A percentile compares a stretch with the other conserved stretches of the same genome.
Evolutionary conservation across 2,329 filamentous ascomycete species (phyloP).

Genomic region (Nannizziopsis barbatae): DNA sequence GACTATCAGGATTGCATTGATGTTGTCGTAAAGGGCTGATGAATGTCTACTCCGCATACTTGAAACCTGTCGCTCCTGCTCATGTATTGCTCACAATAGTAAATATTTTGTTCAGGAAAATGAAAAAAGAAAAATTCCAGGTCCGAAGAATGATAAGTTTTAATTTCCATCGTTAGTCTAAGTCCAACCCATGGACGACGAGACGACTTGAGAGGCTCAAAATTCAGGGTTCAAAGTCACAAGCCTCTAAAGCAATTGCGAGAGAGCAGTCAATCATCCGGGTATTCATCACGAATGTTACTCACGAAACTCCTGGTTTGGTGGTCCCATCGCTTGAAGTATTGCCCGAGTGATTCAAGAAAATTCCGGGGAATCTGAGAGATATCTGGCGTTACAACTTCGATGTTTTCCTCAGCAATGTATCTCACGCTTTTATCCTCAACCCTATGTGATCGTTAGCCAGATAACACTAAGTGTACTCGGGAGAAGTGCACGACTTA

Average conservation of each 20-base stretch:
- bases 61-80: too few species aligned
- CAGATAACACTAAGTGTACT: background rate
- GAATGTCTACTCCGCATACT: too few species aligned
- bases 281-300: slow-evolving; percentile 72
- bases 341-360: slow-evolving; percentile 62
- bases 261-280: slow-evolving; percentile 53
- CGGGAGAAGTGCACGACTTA: slow-evolving; percentile 45
- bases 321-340: slow-evolving; percentile 77
- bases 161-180: too few species aligned
- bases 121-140: too few species aligned
- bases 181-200: too few species aligned
- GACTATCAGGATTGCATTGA: slow-evolving; percentile 66
- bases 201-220: too few species aligned
- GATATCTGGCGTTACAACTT: slow-evolving; percentile 45
- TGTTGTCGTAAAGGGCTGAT: slow-evolving; percentile 47
- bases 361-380: slow-evolving; percentile 42
- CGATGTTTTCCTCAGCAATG: slow-evolving; percentile 71
- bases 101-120: too few species aligned
- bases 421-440: slow-evolving; percentile 60
- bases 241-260: background rate
- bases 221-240: background rate
- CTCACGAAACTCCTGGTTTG: slow-evolving; percentile 61
- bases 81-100: too few species aligned
- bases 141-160: too few species aligned
- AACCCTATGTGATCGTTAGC: slow-evolving; percentile 38